Base-by-base conservation (phyloP, 177 flowering plant species). In the Tripterygium wilfordii region DNA sequence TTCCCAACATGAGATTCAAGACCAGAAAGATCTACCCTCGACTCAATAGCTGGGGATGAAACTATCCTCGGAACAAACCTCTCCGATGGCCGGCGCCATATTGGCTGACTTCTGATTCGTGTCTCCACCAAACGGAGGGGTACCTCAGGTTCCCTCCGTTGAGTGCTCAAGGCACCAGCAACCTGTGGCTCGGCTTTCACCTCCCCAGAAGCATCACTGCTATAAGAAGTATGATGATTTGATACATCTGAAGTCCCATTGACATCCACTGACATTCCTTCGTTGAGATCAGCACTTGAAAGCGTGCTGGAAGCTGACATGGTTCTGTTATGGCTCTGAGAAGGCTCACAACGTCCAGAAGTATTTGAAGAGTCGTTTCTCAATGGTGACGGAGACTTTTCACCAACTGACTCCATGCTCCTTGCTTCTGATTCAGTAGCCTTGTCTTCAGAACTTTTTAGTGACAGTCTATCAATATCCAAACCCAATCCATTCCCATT, bases 31-130 rank as follows among this genome's bases (percentile, higher is more conserved):
- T 86, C 88, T 30, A 88, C 54, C 60, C 84, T 77, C 9, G 70
- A 69, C 49, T 81, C 92, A 24, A 39, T 59, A 39, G 77, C 46
- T 20, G 89, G 62, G 51, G 85, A 58, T 47, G 85, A 65, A 52
- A 74, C 70, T 28, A 82, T 72, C 61, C 85, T 77, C 3, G 88
- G 73, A 16, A 51, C 66, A 62, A 69, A 66, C 54, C 86, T 79
- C 18, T 80, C 88, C 10, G 80, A 70, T 30, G 89, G 85, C 15
- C 92, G 69, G 10, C 81, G 85, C 91, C 91, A 83, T 3, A 78
- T 60, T 19, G 77, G 25, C 48, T 81, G 95, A 53, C 65, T 77
- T 48, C 89, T 76, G 50, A 79, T 54, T 41, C 86, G 64, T 32
- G 70, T 25, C 29, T 79, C 88, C 38, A 74, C 68, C 40, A 78